Conservation (phyloP, 768 basidiomycete species). For the Tricholoma sp. region DNA sequence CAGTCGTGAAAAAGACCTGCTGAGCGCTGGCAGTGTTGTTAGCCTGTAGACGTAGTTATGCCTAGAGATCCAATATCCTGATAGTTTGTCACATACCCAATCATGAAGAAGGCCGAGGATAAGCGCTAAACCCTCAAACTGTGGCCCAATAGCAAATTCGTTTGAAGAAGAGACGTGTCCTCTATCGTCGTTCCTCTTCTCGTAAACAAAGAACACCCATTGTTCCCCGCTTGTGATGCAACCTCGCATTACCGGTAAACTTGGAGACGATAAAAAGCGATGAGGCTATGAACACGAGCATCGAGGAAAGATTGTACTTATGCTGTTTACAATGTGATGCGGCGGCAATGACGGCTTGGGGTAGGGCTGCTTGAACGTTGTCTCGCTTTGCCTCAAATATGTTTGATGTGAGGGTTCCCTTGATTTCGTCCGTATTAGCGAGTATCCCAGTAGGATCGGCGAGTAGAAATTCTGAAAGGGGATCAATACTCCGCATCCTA, state of each 20-base stretch:
- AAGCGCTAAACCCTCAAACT: conserved; percentile 6
- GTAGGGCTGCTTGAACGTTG: conserved; percentile 10
- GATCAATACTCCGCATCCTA: background rate
- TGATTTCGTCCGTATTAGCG: conserved; percentile 7
- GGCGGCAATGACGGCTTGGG: conserved; percentile 11
- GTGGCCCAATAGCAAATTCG: conserved; percentile 5
- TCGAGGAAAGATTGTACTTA: background rate
- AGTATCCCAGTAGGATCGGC: conserved; percentile 6
- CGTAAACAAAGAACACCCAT: conserved; percentile 13
- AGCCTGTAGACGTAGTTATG: background rate
- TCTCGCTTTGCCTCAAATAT: conserved; percentile 16
- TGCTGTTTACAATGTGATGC: conserved; percentile 12
- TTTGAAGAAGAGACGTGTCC: conserved; percentile 3
- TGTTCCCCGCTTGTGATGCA: conserved; percentile 13
- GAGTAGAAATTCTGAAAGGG: conserved; percentile 10
- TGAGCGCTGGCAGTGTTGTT: background rate
- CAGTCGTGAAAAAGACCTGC: background rate
- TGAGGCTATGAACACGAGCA: background rate
- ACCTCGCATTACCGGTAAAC: conserved; percentile 8
- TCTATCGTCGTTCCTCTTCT: background rate
- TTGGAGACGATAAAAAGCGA: conserved; percentile 1
- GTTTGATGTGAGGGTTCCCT: conserved; percentile 10
- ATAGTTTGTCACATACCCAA: conserved; percentile 7
- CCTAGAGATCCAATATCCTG: background rate
- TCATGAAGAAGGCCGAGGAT: conserved; percentile 11